A percentile compares a stretch with the other conserved stretches of the same genome.
phyloP scores from a whole-genome alignment of 75 land plant species.

The Ceratopteris richardii region DNA sequence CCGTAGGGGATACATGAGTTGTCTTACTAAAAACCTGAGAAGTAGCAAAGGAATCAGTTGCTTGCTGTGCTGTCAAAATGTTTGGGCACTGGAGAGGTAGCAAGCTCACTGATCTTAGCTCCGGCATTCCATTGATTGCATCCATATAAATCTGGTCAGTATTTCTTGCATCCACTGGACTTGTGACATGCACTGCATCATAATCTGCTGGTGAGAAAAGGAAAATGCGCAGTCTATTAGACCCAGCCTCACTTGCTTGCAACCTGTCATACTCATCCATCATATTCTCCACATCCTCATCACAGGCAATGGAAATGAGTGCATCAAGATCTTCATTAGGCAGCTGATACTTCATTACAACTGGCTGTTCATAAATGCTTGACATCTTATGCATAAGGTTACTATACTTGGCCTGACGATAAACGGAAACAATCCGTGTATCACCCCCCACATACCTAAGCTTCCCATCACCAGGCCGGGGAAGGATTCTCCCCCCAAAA shows the following conservation, averaged over 20 bases:
- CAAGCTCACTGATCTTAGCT: conserved; percentile 22
- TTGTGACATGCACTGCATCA: conserved; percentile 36
- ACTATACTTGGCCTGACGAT: conserved; percentile 23
- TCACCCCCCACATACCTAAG: conserved; percentile 50
- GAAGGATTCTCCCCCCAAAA: conserved; percentile 42
- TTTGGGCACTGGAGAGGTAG: not conserved
- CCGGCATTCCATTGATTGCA: conserved; percentile 73
- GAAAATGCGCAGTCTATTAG: conserved; percentile 31
- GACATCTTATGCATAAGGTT: conserved; percentile 35
- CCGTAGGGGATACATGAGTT: not conserved
- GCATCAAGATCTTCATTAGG: conserved; percentile 48
- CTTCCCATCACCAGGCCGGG: conserved; percentile 39
- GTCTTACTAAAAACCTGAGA: not conserved
- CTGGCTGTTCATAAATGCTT: conserved; percentile 20
- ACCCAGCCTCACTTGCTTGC: conserved; percentile 26
- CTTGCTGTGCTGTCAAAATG: not conserved
- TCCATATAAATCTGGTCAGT: conserved; percentile 64
- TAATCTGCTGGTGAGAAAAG: conserved; percentile 35
- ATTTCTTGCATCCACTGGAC: conserved; percentile 21
- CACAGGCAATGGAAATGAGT: conserved; percentile 35
- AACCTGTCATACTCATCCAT: conserved; percentile 49
- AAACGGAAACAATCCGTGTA: conserved; percentile 32
- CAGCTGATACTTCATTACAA: conserved; percentile 38
- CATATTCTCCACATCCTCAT: conserved; percentile 46
- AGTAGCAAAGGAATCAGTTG: not conserved